A percentile compares a stretch with the other conserved stretches of the same genome.
These are phyloP conservation scores for Capsicum chinense DNA, from an alignment of 257 asterid species.

Conservation along the genomic window DNA sequence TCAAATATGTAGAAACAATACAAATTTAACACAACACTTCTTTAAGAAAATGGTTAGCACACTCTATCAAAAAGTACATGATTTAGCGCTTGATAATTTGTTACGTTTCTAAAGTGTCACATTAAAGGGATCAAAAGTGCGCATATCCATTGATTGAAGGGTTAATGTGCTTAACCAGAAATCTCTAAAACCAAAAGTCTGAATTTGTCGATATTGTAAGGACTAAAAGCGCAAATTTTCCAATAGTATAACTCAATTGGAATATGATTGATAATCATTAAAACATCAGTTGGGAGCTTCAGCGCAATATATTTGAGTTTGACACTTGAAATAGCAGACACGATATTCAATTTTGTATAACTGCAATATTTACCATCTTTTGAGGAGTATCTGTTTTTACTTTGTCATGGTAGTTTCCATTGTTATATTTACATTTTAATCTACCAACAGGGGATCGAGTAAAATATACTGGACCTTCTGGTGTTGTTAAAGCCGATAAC, in stretches of 20 bases:
- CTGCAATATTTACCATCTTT: conserved; percentile 1
- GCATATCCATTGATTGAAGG: conserved; percentile 1
- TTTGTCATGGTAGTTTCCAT: conserved; percentile 4
- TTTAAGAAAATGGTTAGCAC: conserved; percentile 12
- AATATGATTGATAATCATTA: conserved; percentile 6
- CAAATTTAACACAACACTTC: background rate
- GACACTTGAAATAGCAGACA: background rate
- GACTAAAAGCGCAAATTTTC: background rate
- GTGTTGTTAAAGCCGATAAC: conserved; percentile 61
- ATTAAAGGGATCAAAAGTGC: background rate
- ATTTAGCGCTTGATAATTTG: background rate
- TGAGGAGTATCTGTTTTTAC: conserved; percentile 24
- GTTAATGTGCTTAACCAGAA: background rate
- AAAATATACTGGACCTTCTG: conserved; percentile 80
- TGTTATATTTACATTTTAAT: conserved; percentile 27
- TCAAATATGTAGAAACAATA: background rate
- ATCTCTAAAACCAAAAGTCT: background rate
- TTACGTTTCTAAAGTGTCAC: conserved; percentile 1
- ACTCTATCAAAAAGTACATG: background rate
- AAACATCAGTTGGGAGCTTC: conserved; percentile 14
- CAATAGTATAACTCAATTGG: background rate
- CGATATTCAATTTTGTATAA: background rate
- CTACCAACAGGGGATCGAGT: conserved; percentile 86
- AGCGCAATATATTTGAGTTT: conserved; percentile 5
- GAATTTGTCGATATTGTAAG: conserved; percentile 9